Evolutionary conservation across 805 yeast genomes (phyloP), one percentile per base, ranked within the genome.

Genomic region (Kodamaea jinghongensis): DNA sequence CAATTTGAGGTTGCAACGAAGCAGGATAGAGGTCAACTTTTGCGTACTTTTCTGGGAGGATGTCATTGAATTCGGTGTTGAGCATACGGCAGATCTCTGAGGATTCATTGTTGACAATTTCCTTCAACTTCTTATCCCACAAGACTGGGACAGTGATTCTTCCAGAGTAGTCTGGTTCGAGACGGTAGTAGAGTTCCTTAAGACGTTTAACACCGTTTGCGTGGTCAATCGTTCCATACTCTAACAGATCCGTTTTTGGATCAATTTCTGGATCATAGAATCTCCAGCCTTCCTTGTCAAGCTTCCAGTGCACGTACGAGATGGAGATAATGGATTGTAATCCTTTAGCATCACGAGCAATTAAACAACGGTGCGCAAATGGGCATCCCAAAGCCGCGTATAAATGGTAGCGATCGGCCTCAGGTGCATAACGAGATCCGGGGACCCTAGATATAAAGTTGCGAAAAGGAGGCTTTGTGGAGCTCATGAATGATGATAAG

Each of bases 301-400:
- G 75, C 54, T 79, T 81, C 91, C 96, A 89, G 60, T 89, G 93
- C 10, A 90, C 97, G 29, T 87, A 88, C 15, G 90, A 79, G 23
- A 82, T 71, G 3, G 80, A 77, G 44, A 83, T 78, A 9, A 82
- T 61, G 1, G 77, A 65, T 2, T 72, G 47, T 50, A 70, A 60
- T 1, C 96, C 96, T 65, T 89, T 87, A 46, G 90, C 67, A 9
- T 74, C 61, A 39, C 96, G 67, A 2, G 82, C 71, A 38, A 88
- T 81, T 41, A 90, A 70, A 0, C 90, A 79, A 47, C 98, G 75
- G 56, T 87, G 96, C 1, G 97, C 97, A 90, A 97, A 91, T 4
- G 98, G 98, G 63, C 98, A 91, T 2, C 96, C 96, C 36, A 73
- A 70, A 0, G 93, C 84, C 9, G 88, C 95, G 52, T 85, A 89